Evolutionary conservation across 2,329 filamentous ascomycete species (phyloP).

Genomic region (Ophiocordyceps australis): DNA sequence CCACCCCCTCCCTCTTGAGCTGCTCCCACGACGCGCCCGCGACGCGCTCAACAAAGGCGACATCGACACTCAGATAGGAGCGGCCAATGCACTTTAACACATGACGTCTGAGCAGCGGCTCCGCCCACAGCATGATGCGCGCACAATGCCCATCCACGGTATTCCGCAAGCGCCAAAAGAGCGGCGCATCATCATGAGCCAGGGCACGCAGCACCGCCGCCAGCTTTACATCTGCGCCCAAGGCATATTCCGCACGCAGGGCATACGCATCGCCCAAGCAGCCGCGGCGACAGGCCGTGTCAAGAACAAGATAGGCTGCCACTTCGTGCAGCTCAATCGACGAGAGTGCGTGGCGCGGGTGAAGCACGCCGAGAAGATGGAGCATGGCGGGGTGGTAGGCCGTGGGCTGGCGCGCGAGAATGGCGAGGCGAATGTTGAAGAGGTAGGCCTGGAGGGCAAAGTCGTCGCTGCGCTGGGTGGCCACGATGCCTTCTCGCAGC

Average conservation of each 20-base stretch:
- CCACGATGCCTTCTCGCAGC: conserved; percentile 76
- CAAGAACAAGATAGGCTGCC: conserved; percentile 64
- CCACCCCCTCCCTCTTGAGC: conserved; percentile 50
- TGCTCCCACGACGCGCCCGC: conserved; percentile 55
- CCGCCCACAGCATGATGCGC: conserved; percentile 66
- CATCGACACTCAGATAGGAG: conserved; percentile 59
- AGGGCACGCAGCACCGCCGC: conserved; percentile 52
- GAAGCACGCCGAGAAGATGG: conserved; percentile 57
- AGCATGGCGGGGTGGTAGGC: conserved; percentile 80
- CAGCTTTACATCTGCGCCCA: conserved; percentile 54
- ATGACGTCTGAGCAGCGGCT: conserved; percentile 53
- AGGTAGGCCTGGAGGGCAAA: conserved; percentile 85
- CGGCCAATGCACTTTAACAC: conserved; percentile 75
- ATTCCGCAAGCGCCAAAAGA: conserved; percentile 54
- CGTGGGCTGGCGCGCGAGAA: conserved; percentile 67
- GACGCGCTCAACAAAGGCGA: conserved; percentile 48
- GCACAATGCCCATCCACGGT: conserved; percentile 67
- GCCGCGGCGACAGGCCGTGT: conserved; percentile 69
- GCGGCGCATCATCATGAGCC: conserved; percentile 64
- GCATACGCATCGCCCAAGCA: conserved; percentile 58
- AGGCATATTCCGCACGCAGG: conserved; percentile 39
- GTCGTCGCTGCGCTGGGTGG: conserved; percentile 53
- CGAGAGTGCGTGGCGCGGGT: conserved; percentile 48
- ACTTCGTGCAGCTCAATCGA: conserved; percentile 62
- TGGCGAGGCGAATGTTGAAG: conserved; percentile 72